phyloP scores from a whole-genome alignment of 306 rosid species.

The Medicago lupulina region DNA sequence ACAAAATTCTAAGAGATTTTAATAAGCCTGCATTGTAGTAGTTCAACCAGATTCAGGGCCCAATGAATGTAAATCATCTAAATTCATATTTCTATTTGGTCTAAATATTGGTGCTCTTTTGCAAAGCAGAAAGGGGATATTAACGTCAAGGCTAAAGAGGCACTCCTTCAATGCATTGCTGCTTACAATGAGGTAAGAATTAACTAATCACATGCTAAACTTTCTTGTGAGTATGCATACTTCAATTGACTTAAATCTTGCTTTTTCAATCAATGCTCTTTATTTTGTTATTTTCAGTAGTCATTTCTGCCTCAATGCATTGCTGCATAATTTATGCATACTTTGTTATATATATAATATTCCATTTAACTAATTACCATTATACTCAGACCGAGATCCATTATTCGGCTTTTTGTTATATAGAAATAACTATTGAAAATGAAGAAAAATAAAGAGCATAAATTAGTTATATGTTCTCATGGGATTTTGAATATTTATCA shows the following conservation, averaged over 20 bases:
- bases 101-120: background rate
- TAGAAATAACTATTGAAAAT: background rate
- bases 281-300: background rate
- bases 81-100: conserved; percentile 28
- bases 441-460: background rate
- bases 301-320: no score
- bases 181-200: conserved; percentile 71
- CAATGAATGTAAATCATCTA: conserved; percentile 21
- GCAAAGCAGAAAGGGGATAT: conserved; percentile 48
- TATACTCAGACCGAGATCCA: no score
- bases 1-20: background rate
- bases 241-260: background rate
- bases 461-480: background rate
- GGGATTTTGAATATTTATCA: conserved; percentile 1
- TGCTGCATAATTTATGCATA: no score
- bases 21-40: conserved; percentile 16
- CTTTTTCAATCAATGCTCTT: background rate
- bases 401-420: background rate
- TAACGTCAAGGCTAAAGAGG: conserved; percentile 54
- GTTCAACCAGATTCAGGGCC: background rate
- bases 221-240: conserved; percentile 10
- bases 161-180: conserved; percentile 65
- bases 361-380: no score
- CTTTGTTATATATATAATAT: no score
- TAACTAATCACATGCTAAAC: conserved; percentile 4